phyloP scores from a whole-genome alignment of 2,329 filamentous ascomycete species.

The Phaeophleospora eucalypticola region DNA sequence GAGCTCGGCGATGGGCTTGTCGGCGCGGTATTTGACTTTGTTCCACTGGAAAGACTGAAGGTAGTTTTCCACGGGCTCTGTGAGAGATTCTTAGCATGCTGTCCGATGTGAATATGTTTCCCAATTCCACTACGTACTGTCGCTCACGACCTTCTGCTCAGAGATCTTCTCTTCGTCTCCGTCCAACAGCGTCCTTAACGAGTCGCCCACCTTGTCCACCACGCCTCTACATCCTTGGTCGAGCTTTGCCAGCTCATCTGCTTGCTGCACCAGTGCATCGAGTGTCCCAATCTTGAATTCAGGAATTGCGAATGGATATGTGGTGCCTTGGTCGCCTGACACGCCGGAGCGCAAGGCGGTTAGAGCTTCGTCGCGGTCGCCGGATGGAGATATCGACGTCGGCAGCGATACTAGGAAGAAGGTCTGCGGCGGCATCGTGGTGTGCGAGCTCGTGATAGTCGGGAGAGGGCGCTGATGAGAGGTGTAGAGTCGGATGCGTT shows the following conservation, averaged over 20 bases:
- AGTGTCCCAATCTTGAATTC: slow-evolving; percentile 97
- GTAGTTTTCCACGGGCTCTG: slow-evolving; percentile 95
- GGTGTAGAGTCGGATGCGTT: background rate
- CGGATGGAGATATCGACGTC: slow-evolving; percentile 76
- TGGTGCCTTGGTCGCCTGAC: slow-evolving; percentile 68
- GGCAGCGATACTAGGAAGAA: slow-evolving; percentile 91
- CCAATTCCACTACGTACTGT: slow-evolving; percentile 60
- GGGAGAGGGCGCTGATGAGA: slow-evolving; percentile 1
- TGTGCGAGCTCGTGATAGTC: slow-evolving; percentile 1
- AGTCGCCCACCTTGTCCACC: slow-evolving; percentile 83
- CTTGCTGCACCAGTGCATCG: slow-evolving; percentile 91
- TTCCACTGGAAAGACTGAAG: slow-evolving; percentile 90
- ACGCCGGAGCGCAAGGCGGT: slow-evolving; percentile 69
- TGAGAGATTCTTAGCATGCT: slow-evolving; percentile 12
- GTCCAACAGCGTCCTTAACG: slow-evolving; percentile 75
- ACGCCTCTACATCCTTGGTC: slow-evolving; percentile 74
- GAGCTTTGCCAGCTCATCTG: slow-evolving; percentile 89
- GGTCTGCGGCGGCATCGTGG: slow-evolving; percentile 44
- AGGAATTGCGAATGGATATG: slow-evolving; percentile 75
- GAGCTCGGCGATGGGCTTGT: slow-evolving; percentile 82
- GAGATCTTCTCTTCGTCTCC: slow-evolving; percentile 77
- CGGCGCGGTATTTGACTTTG: slow-evolving; percentile 92
- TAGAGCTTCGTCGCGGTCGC: slow-evolving; percentile 76
- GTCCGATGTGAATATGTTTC: background rate
- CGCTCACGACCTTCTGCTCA: slow-evolving; percentile 88